Percentiles rank a stretch among this genome's conserved stretches.
phyloP scores from a whole-genome alignment of 202 grass and related monocot genomes.

The Cymbopogon flexuosus region DNA sequence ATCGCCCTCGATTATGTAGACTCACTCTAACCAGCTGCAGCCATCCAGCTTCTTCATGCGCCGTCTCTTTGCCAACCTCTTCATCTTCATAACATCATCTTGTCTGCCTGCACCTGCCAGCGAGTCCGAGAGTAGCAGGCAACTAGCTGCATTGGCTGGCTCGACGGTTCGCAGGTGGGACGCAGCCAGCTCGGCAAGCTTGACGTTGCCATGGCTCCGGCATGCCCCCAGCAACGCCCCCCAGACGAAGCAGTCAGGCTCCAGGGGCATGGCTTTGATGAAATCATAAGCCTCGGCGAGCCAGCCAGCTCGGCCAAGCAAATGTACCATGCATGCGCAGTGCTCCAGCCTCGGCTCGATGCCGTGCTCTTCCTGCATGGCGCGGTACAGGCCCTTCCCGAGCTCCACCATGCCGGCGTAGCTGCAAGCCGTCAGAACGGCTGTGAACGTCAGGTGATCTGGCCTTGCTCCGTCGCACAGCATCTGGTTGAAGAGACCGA shows the following conservation, averaged over 20 bases:
- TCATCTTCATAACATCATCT: slow-evolving; percentile 54
- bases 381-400: slow-evolving; percentile 50
- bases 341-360: slow-evolving; percentile 68
- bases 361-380: slow-evolving; percentile 49
- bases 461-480: slow-evolving; percentile 30
- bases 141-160: slow-evolving; percentile 47
- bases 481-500: slow-evolving; percentile 59
- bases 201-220: slow-evolving; percentile 66
- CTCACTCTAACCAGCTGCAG: slow-evolving; percentile 59
- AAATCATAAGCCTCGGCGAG: slow-evolving; percentile 53
- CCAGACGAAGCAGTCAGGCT: slow-evolving; percentile 73
- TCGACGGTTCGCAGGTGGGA: slow-evolving; percentile 52
- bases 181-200: slow-evolving; percentile 50
- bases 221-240: slow-evolving; percentile 73
- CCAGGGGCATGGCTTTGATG: slow-evolving; percentile 64
- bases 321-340: slow-evolving; percentile 81
- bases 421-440: slow-evolving; percentile 62
- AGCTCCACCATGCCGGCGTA: slow-evolving; percentile 65
- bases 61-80: slow-evolving; percentile 52
- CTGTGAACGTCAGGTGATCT: slow-evolving; percentile 80
- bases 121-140: slow-evolving; percentile 56
- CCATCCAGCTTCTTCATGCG: slow-evolving; percentile 68
- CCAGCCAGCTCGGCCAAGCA: slow-evolving; percentile 68
- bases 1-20: neutral
- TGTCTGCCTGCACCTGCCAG: slow-evolving; percentile 58